Evolutionary conservation across 257 asterid species (phyloP), one percentile per base, ranked within the genome.

Genomic region (Ligustrum vulgare): DNA sequence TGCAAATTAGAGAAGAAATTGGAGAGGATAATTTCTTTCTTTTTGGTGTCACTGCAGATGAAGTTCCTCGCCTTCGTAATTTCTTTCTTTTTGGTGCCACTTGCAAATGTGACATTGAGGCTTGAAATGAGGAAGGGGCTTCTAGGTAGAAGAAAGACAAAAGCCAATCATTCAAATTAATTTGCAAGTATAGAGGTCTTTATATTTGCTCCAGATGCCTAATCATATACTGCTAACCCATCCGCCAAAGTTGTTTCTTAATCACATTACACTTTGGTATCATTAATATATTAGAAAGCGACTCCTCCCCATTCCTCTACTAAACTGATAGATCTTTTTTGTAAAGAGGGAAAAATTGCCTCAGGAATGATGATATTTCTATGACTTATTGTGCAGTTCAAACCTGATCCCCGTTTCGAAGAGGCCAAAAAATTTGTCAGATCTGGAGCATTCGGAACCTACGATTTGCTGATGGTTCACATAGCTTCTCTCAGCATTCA

Each of bases 1-100:
- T 95, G 76, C 98, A 95, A 86, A 95, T 95, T 82, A 89, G 98
- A 79, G 97, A 95, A 85, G 99, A 95, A 85, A 83, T 95, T 73
- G 99, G 98, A 72, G 93, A 90, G 56, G 73, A 84, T 18, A 95
- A 95, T 79, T 95, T 95, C 89, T 93, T 93, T 79, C 98, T 95
- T 64, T 95, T 95, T 79, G 99, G 99, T 74, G 97, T 98, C 72
- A 84, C 89, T 43, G 97, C 99, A 71, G 97, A 90, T 81, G 89
- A 91, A 73, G 96, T 95, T 82, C 90, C 98, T 73, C 84, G 79
- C 41, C 80, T 95, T 81, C 97, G 99, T 74, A 87, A 35, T 35
- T 35, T 35, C n/a, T n/a, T n/a, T n/a, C n/a, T n/a, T n/a, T n/a
- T n/a, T n/a, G n/a, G n/a, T n/a, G n/a, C n/a, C n/a, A n/a, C 73